phyloP scores from a whole-genome alignment of 169 alveolate genomes.

The Miamiensis avidus region DNA sequence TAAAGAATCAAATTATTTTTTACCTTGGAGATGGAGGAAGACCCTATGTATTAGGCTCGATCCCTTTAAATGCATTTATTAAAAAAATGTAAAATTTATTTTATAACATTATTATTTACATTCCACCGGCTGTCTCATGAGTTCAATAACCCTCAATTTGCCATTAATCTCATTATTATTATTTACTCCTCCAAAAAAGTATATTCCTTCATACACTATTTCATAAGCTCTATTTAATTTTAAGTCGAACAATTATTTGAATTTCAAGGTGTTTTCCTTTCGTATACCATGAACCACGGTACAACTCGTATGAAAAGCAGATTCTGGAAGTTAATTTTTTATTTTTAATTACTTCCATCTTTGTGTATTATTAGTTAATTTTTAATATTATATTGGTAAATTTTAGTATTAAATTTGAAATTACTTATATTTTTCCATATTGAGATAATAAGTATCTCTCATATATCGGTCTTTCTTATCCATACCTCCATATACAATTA shows the following conservation, averaged over 20 bases:
- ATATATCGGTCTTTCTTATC: not conserved
- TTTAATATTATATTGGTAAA: too few species aligned
- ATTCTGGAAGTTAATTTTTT: too few species aligned
- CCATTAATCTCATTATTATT: not conserved
- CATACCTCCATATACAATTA: slow-evolving; percentile 7
- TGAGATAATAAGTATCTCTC: not conserved
- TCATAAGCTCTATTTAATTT: not conserved
- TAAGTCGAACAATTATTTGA: not conserved
- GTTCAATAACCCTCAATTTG: not conserved
- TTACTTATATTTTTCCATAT: not conserved
- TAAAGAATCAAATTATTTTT: too few species aligned
- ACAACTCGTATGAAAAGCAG: too few species aligned
- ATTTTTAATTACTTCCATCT: too few species aligned
- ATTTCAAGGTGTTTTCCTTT: not conserved
- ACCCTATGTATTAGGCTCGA: not conserved
- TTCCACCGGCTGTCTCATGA: not conserved
- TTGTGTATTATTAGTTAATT: too few species aligned
- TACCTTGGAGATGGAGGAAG: not conserved
- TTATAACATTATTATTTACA: not conserved
- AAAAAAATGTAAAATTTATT: too few species aligned
- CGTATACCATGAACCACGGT: not conserved
- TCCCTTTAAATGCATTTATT: too few species aligned
- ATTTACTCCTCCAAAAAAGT: not conserved
- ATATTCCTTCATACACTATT: not conserved
- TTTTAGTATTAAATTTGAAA: too few species aligned